Evolutionary conservation across 768 basidiomycete species (phyloP).

Genomic region (Suillus spraguei): DNA sequence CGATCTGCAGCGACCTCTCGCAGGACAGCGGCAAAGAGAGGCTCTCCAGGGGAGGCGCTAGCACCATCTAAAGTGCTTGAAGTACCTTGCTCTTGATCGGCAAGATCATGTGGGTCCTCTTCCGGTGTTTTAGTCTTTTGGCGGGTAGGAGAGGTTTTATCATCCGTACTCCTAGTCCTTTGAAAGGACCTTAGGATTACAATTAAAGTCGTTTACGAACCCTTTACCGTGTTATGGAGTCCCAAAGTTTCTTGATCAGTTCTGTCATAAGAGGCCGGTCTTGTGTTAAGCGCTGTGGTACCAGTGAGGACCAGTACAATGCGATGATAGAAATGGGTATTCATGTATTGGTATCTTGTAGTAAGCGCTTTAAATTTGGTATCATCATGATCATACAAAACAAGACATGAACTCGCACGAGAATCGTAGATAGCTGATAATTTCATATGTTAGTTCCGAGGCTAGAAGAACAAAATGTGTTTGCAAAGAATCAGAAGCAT

Average conservation of each 20-base stretch:
- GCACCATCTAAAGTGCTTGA: slow-evolving; percentile 6
- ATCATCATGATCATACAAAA: neutral
- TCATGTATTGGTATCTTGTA: neutral
- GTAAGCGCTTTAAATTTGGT: neutral
- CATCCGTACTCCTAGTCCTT: neutral
- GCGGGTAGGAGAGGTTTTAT: neutral
- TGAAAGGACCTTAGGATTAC: neutral
- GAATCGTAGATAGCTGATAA: neutral
- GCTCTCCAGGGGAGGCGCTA: slow-evolving; percentile 45
- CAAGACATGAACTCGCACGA: neutral
- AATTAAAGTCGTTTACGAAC: neutral
- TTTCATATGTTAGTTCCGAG: neutral
- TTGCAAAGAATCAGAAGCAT: neutral
- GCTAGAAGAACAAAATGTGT: too few species aligned
- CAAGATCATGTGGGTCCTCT: slow-evolving; percentile 56
- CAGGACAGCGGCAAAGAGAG: slow-evolving; percentile 74
- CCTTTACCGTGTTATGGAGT: neutral
- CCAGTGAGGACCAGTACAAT: neutral
- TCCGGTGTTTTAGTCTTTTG: slow-evolving; percentile 1
- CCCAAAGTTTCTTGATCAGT: neutral
- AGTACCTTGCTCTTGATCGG: slow-evolving; percentile 40
- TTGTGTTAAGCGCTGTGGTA: neutral
- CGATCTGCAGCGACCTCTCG: slow-evolving; percentile 67
- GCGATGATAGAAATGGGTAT: neutral
- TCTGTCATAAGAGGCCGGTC: neutral